phyloP scores from a whole-genome alignment of 768 basidiomycete genomes.

The Agrocybe praecox region DNA sequence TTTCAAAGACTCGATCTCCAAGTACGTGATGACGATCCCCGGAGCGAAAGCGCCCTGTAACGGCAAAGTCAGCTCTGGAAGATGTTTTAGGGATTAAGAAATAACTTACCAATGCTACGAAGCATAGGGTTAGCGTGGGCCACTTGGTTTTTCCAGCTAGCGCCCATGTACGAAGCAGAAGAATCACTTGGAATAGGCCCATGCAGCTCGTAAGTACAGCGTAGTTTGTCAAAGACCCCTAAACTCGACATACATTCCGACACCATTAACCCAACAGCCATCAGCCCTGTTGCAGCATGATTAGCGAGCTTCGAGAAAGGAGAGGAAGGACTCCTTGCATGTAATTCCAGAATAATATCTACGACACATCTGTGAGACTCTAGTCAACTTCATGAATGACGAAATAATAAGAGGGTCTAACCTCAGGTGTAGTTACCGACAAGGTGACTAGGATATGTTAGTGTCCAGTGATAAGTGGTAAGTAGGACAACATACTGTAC shows the following conservation, averaged over 20 bases:
- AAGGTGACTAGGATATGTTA: slow-evolving; percentile 1
- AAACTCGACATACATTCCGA: slow-evolving; percentile 11
- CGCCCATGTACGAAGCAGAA: slow-evolving; percentile 18
- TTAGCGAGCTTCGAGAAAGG: not conserved
- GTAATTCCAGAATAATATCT: slow-evolving; percentile 4
- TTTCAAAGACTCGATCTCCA: slow-evolving; percentile 33
- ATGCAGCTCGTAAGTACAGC: no score
- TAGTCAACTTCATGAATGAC: not conserved
- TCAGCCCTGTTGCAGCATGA: slow-evolving; percentile 10
- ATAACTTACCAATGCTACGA: slow-evolving; percentile 8
- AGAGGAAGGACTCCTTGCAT: not conserved
- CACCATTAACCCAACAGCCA: slow-evolving; percentile 10
- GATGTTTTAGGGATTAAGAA: not conserved
- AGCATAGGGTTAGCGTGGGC: slow-evolving; percentile 1
- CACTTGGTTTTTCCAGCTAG: slow-evolving; percentile 9
- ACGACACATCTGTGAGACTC: slow-evolving; percentile 3
- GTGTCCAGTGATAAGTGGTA: not conserved
- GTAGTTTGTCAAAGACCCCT: not conserved
- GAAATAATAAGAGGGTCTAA: not conserved
- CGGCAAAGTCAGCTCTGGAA: no score
- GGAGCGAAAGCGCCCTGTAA: slow-evolving; percentile 31
- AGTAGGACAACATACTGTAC: slow-evolving; percentile 9
- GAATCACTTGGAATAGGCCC: no score
- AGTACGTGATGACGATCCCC: slow-evolving; percentile 26
- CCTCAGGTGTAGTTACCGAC: not conserved